A percentile compares a stretch with the other conserved stretches of the same genome.
phyloP scores from a whole-genome alignment of 2,329 filamentous ascomycete species.

The Nothomitra cinnamomea region DNA sequence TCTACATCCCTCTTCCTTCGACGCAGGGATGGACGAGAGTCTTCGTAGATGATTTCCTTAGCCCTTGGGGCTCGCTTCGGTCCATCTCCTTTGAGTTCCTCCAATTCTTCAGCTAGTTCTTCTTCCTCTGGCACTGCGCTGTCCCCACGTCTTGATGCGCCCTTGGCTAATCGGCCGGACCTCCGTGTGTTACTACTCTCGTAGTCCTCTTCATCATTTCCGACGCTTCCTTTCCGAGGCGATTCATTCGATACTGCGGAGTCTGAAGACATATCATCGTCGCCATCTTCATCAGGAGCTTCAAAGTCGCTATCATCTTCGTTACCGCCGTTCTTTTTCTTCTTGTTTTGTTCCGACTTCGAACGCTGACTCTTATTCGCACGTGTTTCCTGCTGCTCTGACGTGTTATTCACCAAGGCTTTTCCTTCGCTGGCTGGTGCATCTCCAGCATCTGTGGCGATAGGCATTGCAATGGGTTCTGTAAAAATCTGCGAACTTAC shows the following conservation, averaged over 20 bases:
- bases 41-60: conserved; percentile 21
- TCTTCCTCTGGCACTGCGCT: conserved; percentile 33
- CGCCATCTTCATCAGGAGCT: conserved; percentile 38
- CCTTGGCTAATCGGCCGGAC: conserved; percentile 24
- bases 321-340: conserved; percentile 22
- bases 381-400: conserved; percentile 22
- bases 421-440: not conserved
- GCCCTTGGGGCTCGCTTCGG: conserved; percentile 19
- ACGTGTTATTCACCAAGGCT: conserved; percentile 4
- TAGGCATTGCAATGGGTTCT: not conserved
- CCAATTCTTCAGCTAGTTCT: conserved; percentile 36
- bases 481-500: conserved; percentile 1
- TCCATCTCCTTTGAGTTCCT: conserved; percentile 19
- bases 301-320: conserved; percentile 49
- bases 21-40: conserved; percentile 38
- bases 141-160: conserved; percentile 25
- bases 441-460: not conserved
- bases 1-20: conserved; percentile 54
- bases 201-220: conserved; percentile 27
- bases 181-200: conserved; percentile 31
- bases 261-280: conserved; percentile 33
- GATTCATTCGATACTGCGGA: conserved; percentile 30
- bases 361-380: conserved; percentile 20
- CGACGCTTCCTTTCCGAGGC: conserved; percentile 23
- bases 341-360: conserved; percentile 17